These are phyloP conservation scores for Chamaecyparis obtusa DNA, from an alignment of 75 land plant genomes.

Conservation along the genomic window DNA sequence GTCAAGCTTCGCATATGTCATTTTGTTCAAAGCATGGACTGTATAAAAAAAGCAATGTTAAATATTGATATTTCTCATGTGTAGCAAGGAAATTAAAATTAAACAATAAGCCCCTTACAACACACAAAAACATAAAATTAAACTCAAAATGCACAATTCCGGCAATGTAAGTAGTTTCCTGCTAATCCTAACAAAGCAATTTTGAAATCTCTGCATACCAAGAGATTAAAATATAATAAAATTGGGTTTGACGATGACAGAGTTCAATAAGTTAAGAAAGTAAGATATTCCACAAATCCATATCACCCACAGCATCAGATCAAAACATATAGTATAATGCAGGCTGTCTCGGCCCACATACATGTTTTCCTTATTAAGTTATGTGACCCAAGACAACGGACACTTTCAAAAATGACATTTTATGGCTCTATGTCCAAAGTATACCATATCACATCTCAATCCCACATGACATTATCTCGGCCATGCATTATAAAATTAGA, in stretches of 20 bases:
- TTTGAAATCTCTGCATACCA: not conserved
- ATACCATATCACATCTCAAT: not conserved
- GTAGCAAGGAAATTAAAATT: not conserved
- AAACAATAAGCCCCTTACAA: not conserved
- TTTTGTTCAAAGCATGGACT: constrained; percentile 96
- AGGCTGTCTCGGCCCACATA: not conserved
- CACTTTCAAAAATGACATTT: not conserved
- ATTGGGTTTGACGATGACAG: not conserved
- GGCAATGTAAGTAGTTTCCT: not conserved
- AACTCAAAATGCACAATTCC: not conserved
- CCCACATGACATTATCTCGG: not conserved
- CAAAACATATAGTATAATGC: not conserved
- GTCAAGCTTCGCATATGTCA: constrained; percentile 93
- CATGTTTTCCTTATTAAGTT: not conserved
- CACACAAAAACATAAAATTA: not conserved
- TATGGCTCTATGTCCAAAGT: not conserved
- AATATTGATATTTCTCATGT: not conserved
- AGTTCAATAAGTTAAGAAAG: not conserved
- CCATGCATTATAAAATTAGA: not conserved
- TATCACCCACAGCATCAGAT: not conserved
- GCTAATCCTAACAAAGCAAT: not conserved
- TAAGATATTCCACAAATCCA: not conserved
- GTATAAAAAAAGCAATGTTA: constrained; percentile 23
- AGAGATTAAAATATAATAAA: not conserved
- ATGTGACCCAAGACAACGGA: not conserved